Base-by-base conservation (phyloP, 148 eudicot species). In the Mesembryanthemum crystallinum region DNA sequence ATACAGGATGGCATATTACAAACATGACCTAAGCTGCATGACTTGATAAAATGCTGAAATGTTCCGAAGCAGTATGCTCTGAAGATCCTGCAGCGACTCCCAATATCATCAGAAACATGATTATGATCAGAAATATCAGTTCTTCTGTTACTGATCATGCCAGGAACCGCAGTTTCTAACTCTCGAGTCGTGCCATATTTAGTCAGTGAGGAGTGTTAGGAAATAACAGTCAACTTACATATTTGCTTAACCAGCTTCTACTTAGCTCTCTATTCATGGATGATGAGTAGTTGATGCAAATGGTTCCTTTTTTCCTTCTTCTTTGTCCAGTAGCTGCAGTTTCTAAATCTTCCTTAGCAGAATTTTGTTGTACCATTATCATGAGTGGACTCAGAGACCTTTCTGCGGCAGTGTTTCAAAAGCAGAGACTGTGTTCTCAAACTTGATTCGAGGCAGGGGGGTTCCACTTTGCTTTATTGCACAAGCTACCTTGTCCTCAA, bases 381-480 rank as follows among this genome's bases (percentile, higher is more conserved):
- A 30, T 17, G 29, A 79, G 29, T 39, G 30, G 57, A 49, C 52
- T 87, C 71, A 92, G 75, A 88, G 72, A 73, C 90, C 89, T 86
- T 88, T 95, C 73, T 95, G 98, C 0, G 97, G 98, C 74, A 92
- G 87, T 35, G 97, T 95, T 79, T 95, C 98, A 65, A 92, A 95
- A 43, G 98, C 98, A 66, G 98, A 95, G 51, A 95, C 96, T 0
- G 98, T 90, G 77, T 95, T 95, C 74, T 95, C 97, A 58, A 89
- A 95, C 81, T 92, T 95, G 84, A 95, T 80, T 25, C 96, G 92
- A 71, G 89, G 98, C 60, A 95, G 78, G 20, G 97, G 98, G 4
- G 98, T 92, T 13, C 98, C 98, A 64, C 98, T 95, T 83, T 95
- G 98, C 89, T 90, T 95, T 59, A 95, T 95, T 23, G 98, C 98